Evolutionary conservation across 139 green algal species (phyloP).

Genomic region (Coelastrella sp.): DNA sequence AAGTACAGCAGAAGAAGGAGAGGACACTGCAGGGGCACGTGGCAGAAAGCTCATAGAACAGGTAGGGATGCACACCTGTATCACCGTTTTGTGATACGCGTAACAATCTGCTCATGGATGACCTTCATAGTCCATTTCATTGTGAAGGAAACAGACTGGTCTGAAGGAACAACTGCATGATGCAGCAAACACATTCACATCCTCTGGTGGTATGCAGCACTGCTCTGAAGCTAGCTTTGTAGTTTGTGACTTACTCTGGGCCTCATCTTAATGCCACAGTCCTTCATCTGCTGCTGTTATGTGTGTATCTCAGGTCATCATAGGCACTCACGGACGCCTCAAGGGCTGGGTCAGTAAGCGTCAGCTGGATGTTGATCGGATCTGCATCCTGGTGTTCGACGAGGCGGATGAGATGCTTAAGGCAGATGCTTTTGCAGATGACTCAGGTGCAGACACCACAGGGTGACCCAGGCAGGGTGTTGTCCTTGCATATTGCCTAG

Average conservation of each 20-base stretch:
- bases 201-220: too few relatives aligned
- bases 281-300: background rate
- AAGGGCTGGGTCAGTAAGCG: conserved; percentile 84
- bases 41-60: conserved; percentile 47
- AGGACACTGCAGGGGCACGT: conserved; percentile 23
- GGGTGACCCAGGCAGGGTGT: too few relatives aligned
- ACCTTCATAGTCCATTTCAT: too few relatives aligned
- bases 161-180: too few relatives aligned
- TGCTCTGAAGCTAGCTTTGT: too few relatives aligned
- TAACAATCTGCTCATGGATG: too few relatives aligned
- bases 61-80: background rate
- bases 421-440: conserved; percentile 91
- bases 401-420: conserved; percentile 99
- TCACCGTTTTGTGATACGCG: too few relatives aligned
- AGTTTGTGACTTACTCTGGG: too few relatives aligned
- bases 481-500: too few relatives aligned
- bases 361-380: conserved; percentile 73
- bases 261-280: too few relatives aligned
- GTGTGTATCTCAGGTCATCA: conserved; percentile 80
- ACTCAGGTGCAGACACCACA: conserved; percentile 79
- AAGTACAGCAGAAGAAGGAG: conserved; percentile 56
- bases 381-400: conserved; percentile 97
- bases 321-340: conserved; percentile 96
- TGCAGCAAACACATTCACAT: too few relatives aligned
- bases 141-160: too few relatives aligned